phyloP scores from a whole-genome alignment of 805 yeast genomes.

The Lachancea lanzarotensis region DNA sequence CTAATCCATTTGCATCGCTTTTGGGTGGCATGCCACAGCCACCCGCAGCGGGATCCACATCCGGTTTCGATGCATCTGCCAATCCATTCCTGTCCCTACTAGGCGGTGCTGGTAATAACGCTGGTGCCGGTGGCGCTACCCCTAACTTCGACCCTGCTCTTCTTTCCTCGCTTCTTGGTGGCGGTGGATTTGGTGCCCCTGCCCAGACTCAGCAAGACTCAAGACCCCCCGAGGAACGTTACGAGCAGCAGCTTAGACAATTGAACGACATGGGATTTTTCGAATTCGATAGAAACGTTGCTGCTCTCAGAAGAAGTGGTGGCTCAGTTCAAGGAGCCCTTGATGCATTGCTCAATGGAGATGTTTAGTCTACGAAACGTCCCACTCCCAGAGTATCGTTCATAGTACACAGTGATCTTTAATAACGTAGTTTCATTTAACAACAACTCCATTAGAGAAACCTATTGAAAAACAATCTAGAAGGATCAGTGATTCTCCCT shows the following conservation, averaged over 20 bases:
- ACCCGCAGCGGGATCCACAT: neutral
- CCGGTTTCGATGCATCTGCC: neutral
- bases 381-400: neutral
- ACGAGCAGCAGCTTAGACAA: constrained; percentile 64
- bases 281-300: constrained; percentile 87
- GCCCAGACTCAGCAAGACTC: constrained; percentile 38
- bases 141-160: constrained; percentile 46
- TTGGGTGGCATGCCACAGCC: constrained; percentile 27
- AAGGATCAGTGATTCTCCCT: neutral
- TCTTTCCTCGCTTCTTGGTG: constrained; percentile 37
- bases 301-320: constrained; percentile 89
- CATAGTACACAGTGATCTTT: constrained; percentile 4
- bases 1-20: constrained; percentile 49
- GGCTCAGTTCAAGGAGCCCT: constrained; percentile 97
- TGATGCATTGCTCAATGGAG: constrained; percentile 70
- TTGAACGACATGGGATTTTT: constrained; percentile 80
- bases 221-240: constrained; percentile 77
- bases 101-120: constrained; percentile 13
- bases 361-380: constrained; percentile 29
- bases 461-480: neutral
- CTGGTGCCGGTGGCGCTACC: constrained; percentile 5
- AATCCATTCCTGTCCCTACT: constrained; percentile 41
- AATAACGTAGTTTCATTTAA: constrained; percentile 2
- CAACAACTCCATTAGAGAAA: neutral
- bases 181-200: constrained; percentile 12